Evolutionary conservation across 148 eudicot species (phyloP).

Genomic region (Rhododendron simsii): DNA sequence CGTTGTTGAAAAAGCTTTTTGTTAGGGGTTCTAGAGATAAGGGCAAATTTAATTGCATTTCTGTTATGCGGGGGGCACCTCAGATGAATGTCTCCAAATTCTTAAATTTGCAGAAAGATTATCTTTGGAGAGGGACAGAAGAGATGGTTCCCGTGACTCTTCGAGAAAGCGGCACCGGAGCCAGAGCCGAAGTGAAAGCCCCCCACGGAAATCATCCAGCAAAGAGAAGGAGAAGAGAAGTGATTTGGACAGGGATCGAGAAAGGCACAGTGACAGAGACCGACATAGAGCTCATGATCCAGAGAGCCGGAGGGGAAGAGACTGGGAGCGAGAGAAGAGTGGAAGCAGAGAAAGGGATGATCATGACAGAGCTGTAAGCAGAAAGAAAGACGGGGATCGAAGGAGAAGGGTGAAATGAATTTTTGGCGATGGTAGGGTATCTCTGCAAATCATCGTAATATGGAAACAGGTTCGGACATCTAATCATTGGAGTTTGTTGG

Average conservation of each 20-base stretch:
- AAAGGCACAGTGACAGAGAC: constrained; percentile 29
- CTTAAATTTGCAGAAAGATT: constrained; percentile 45
- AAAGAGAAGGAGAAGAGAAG: constrained; percentile 40
- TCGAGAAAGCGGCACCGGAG: constrained; percentile 65
- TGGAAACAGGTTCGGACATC: neutral
- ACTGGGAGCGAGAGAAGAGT: constrained; percentile 30
- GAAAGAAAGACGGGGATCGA: constrained; percentile 61
- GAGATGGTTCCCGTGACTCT: constrained; percentile 49
- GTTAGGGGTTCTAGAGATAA: neutral
- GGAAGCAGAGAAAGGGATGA: constrained; percentile 54
- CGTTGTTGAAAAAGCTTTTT: neutral
- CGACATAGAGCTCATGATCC: constrained; percentile 38
- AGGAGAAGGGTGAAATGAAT: constrained; percentile 51
- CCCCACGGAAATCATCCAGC: constrained; percentile 45
- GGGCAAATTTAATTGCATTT: neutral
- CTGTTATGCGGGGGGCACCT: neutral
- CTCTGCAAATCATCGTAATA: neutral
- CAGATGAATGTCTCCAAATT: neutral
- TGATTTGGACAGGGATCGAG: constrained; percentile 30
- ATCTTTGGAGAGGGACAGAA: constrained; percentile 46
- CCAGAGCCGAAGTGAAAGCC: constrained; percentile 62
- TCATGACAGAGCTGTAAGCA: constrained; percentile 36
- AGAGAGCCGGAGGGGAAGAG: constrained; percentile 36
- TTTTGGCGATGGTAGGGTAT: neutral
- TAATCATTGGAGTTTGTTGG: neutral